Evolutionary conservation across 805 yeast species (phyloP).

Genomic region (Scheffersomyces stipitis): DNA sequence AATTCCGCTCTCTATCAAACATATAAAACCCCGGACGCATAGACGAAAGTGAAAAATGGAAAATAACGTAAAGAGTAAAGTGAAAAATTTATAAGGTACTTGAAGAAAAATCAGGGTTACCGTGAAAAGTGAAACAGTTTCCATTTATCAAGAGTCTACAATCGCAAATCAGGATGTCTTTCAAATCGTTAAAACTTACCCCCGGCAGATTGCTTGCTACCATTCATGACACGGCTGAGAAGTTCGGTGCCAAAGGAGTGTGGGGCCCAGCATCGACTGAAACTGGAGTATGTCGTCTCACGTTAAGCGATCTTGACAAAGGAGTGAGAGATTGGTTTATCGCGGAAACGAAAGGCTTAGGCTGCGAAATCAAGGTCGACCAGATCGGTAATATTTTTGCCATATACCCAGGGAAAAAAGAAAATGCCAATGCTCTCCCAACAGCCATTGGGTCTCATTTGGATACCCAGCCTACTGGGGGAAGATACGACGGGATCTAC

Average conservation of each 20-base stretch:
- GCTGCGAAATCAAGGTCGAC: conserved; percentile 61
- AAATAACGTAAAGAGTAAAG: too few relatives aligned
- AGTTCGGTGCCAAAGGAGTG: conserved; percentile 60
- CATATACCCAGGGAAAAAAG: conserved; percentile 52
- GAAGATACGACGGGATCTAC: conserved; percentile 70
- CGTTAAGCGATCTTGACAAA: conserved; percentile 63
- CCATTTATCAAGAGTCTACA: too few relatives aligned
- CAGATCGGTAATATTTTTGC: conserved; percentile 71
- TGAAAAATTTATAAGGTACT: too few relatives aligned
- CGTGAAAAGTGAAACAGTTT: too few relatives aligned
- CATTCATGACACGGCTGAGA: conserved; percentile 56
- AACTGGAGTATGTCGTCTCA: conserved; percentile 68
- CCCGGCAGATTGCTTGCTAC: conserved; percentile 52
- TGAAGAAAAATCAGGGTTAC: too few relatives aligned
- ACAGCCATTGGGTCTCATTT: conserved; percentile 73
- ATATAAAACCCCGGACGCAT: too few relatives aligned
- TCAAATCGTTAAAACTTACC: not conserved
- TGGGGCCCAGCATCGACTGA: conserved; percentile 60
- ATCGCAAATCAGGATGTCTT: too few relatives aligned
- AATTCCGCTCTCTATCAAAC: not conserved
- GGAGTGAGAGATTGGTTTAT: conserved; percentile 67
- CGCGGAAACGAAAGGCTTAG: conserved; percentile 48
- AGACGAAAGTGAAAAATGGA: too few relatives aligned
- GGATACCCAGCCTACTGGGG: conserved; percentile 80
- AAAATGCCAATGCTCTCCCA: conserved; percentile 36